Evolutionary conservation across 2,329 filamentous ascomycete species (phyloP).

Genomic region (Fusarium torreyae): DNA sequence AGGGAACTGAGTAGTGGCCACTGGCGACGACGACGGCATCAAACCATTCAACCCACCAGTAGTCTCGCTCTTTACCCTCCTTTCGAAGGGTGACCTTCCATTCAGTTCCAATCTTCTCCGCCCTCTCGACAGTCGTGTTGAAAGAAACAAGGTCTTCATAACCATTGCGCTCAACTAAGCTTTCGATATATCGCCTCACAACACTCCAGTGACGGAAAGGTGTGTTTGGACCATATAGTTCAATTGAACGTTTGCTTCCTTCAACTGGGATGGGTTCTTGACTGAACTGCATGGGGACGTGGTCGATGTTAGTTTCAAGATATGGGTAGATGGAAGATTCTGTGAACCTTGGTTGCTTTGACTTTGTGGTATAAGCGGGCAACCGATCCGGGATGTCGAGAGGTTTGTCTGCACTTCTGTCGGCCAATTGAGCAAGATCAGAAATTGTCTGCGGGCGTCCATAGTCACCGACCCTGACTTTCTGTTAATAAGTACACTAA

Average conservation of each 20-base stretch:
- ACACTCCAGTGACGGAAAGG: slow-evolving; percentile 74
- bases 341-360: slow-evolving; percentile 63
- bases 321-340: slow-evolving; percentile 74
- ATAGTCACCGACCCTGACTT: slow-evolving; percentile 59
- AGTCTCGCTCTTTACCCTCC: slow-evolving; percentile 59
- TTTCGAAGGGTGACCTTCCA: slow-evolving; percentile 67
- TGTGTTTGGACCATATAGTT: slow-evolving; percentile 67
- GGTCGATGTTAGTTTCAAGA: slow-evolving; percentile 75
- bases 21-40: slow-evolving; percentile 73
- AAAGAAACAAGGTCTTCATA: slow-evolving; percentile 68
- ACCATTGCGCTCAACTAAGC: slow-evolving; percentile 65
- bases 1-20: slow-evolving; percentile 73
- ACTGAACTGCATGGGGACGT: slow-evolving; percentile 71
- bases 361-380: slow-evolving; percentile 61
- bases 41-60: slow-evolving; percentile 75
- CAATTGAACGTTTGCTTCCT: slow-evolving; percentile 48
- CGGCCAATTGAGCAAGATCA: slow-evolving; percentile 62
- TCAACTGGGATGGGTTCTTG: slow-evolving; percentile 66
- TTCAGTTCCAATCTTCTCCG: slow-evolving; percentile 63
- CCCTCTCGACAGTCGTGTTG: slow-evolving; percentile 73
- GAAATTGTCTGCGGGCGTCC: slow-evolving; percentile 57
- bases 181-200: slow-evolving; percentile 69
- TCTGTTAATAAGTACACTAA: background rate
- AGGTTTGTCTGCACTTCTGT: slow-evolving; percentile 65
- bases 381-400: slow-evolving; percentile 62